Base-by-base conservation (phyloP, 108 stramenopile species). In the Pseudonitzschia delicatissima region DNA sequence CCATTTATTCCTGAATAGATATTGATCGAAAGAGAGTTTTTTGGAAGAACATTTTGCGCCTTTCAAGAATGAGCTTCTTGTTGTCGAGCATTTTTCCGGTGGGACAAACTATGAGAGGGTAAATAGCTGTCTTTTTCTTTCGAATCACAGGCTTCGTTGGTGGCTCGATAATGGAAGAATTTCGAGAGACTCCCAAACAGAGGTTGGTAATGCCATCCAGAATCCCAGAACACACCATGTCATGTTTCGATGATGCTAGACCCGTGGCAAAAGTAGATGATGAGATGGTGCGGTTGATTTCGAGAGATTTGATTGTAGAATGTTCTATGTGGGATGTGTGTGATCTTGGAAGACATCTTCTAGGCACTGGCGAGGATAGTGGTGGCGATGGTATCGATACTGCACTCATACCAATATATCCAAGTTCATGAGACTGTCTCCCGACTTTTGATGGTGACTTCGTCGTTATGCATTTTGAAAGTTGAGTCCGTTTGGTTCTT, bases 1-100 rank as follows among this genome's bases (percentile, higher is more conserved):
- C 21, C 9, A 18, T 2, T 32, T 26, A 61, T 61, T 61, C 20
- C n/a, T 61, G 36, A 42, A 8, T 34, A 28, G 39, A 15, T 23
- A 71, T 61, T 20, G 70, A 62, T 13, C 70, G 70, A 42, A 71
- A 71, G 40, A 64, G 50, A 44, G 63, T 28, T 11, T 71, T 61
- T 42, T 33, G 62, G 11, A 33, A 23, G 12, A 70, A 64, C 26
- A 62, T 35, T 39, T 55, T 28, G 17, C 62, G 70, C 15, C 70
- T 48, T 53, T 71, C 61, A 44, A 47, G 48, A 15, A 71, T 35
- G 17, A 64, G 50, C 35, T 55, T 35, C 42, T 45, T 63, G 40
- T 45, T 62, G 37, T 71, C 62, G 23, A 71, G 52, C 25, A 51
- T 36, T 33, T 18, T 55, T 55, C 29, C 31, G 6, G 27, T 48